Evolutionary conservation across 352 stramenopile genomes (phyloP).

Genomic region (Phytophthora pseudosyringae): DNA sequence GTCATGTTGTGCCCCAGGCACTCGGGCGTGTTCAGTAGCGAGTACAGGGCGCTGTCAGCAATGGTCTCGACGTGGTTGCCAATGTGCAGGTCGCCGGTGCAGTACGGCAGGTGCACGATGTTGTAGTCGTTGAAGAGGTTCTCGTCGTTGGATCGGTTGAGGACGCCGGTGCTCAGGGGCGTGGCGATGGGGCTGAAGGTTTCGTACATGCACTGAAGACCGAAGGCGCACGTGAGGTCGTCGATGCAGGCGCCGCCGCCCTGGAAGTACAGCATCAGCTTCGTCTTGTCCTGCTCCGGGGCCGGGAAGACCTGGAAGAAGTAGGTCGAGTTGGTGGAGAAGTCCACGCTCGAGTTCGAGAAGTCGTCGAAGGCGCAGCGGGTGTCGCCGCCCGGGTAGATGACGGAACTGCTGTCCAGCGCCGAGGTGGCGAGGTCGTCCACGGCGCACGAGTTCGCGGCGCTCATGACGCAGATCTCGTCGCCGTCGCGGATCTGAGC

Average conservation of each 20-base stretch:
- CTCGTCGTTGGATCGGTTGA: constrained; percentile 65
- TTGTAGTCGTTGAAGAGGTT: constrained; percentile 84
- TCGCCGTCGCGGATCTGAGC: constrained; percentile 54
- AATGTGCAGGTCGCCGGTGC: constrained; percentile 75
- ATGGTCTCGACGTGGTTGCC: constrained; percentile 43
- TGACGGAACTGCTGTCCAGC: constrained; percentile 56
- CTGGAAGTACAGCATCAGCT: constrained; percentile 80
- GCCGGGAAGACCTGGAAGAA: constrained; percentile 82
- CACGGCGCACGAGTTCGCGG: constrained; percentile 53
- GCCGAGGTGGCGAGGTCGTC: constrained; percentile 55
- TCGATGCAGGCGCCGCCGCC: constrained; percentile 73
- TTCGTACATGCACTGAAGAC: constrained; percentile 63
- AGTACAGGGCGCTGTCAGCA: constrained; percentile 41
- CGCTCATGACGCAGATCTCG: constrained; percentile 60
- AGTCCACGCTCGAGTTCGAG: constrained; percentile 43
- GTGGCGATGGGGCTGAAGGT: constrained; percentile 63
- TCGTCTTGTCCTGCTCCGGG: constrained; percentile 55
- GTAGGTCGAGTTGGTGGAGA: constrained; percentile 62
- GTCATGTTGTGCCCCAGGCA: constrained; percentile 61
- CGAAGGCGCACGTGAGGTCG: constrained; percentile 69
- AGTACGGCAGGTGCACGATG: constrained; percentile 79
- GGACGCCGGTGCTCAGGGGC: constrained; percentile 54
- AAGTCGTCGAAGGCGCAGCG: constrained; percentile 70
- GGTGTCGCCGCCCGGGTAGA: constrained; percentile 62
- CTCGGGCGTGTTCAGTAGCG: constrained; percentile 43